These are phyloP conservation scores for Pestalotiopsis sp. DNA, from an alignment of 2,329 filamentous ascomycete genomes.

Conservation along the genomic window DNA sequence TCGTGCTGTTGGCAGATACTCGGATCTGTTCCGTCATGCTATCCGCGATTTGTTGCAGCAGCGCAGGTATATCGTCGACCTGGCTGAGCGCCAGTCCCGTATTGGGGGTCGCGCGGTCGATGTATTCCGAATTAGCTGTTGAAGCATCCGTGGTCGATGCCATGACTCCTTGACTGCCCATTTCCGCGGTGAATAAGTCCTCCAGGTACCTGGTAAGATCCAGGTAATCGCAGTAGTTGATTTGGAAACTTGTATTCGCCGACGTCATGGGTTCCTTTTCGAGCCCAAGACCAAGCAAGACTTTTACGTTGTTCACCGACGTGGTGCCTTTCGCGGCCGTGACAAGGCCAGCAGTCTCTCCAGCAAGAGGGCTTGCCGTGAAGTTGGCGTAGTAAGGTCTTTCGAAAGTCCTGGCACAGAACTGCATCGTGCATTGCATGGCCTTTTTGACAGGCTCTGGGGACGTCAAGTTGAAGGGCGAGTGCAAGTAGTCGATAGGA, in stretches of 20 bases:
- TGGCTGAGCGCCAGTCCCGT: background rate
- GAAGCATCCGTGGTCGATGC: background rate
- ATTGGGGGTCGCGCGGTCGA: background rate
- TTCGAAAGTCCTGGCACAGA: background rate
- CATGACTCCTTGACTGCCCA: background rate
- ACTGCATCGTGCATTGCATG: background rate
- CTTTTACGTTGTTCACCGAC: too few species aligned
- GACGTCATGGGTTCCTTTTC: background rate
- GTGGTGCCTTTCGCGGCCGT: background rate
- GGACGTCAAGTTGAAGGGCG: background rate
- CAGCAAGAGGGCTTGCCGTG: background rate
- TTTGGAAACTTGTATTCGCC: background rate
- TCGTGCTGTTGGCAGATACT: background rate
- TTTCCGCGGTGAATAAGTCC: background rate
- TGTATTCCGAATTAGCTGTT: background rate
- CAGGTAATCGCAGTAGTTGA: background rate
- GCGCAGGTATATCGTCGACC: background rate
- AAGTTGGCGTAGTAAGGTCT: background rate
- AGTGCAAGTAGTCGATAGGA: background rate
- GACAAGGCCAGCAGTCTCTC: background rate
- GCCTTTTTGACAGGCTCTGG: background rate
- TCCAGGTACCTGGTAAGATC: background rate
- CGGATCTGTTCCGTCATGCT: background rate
- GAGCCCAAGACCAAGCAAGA: background rate
- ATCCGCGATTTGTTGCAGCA: background rate